Conservation (phyloP, 106 monocot genomes). For the Agapanthus africanus region DNA sequence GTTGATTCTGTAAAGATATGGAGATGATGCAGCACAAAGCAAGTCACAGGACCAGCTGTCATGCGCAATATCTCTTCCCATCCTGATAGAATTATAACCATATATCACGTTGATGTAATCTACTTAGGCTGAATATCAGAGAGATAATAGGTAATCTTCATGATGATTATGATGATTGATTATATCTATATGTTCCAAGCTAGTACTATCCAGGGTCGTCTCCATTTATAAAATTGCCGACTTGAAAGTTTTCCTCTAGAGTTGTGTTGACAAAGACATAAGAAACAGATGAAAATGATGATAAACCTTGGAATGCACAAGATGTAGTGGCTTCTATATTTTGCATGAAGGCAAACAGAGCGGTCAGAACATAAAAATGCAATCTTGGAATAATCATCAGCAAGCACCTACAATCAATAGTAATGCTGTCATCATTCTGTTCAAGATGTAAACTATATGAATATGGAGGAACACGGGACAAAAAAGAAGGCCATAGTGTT, state of each 20-base stretch:
- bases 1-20: conserved; percentile 88
- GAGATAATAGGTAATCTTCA: neutral
- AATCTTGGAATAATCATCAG: conserved; percentile 72
- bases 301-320: conserved; percentile 68
- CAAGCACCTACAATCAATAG: conserved; percentile 36
- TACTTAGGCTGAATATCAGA: neutral
- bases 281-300: neutral
- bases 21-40: conserved; percentile 95
- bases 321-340: conserved; percentile 75
- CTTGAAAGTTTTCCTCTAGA: neutral
- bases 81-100: conserved; percentile 33
- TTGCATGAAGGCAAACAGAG: conserved; percentile 64
- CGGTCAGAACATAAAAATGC: conserved; percentile 78
- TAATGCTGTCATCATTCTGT: neutral
- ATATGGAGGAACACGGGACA: neutral
- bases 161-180: neutral
- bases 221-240: neutral
- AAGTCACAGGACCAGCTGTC: conserved; percentile 97
- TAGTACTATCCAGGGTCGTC: neutral
- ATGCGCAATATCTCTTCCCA: conserved; percentile 95
- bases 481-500: neutral
- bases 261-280: too few relatives aligned
- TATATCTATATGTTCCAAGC: neutral
- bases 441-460: neutral
- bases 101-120: neutral